Evolutionary conservation across 805 yeast genomes (phyloP), one percentile per base, ranked within the genome.

Genomic region (Ogataea ganodermae): DNA sequence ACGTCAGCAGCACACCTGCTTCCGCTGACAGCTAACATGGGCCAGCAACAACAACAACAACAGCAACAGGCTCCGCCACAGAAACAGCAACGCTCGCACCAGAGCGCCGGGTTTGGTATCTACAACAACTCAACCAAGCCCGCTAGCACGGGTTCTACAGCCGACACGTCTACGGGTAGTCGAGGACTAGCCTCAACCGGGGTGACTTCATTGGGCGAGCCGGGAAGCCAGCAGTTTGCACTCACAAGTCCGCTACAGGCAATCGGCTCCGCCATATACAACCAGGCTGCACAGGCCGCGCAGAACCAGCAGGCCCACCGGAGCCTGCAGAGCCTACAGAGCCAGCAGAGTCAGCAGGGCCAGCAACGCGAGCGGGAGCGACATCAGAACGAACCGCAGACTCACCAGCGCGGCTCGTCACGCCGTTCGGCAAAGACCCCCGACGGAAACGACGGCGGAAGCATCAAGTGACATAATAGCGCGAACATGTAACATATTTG

Each of bases 1-100:
- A 55, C 66, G 6, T 59, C 69, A 9, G 65, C 68, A 1, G 40
- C 60, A 10, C 65, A 59, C 39, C 23, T 49, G 17, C 47, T 57
- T 18, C 60, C 64, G 1, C 31, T 60, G 44, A 49, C 53, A 3
- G 23, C 38, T 13, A 31, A 24, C 22, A 26, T 35, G 33, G 40
- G 35, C 24, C 50, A 31, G 23, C 41, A 41, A 23, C 57, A 49
- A 30, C 54, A 44, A 20, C 54, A 49, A 33, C 49, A 50, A 45
- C 43, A 56, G 45, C 50, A 55, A 52, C 58, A 54, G 46, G 35
- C 30, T 12, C 48, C n/a, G 38, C 42, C 50, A 41, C 46, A 20
- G 6, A 18, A 14, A 26, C 21, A 20, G 22, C 36, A 23, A 30
- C 41, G n/a, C n/a, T n/a, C 31, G 17, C 35, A 31, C 20, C 35